Conservation (phyloP, 176 grass and related monocot genomes). For the Tillandsia fasciculata region DNA sequence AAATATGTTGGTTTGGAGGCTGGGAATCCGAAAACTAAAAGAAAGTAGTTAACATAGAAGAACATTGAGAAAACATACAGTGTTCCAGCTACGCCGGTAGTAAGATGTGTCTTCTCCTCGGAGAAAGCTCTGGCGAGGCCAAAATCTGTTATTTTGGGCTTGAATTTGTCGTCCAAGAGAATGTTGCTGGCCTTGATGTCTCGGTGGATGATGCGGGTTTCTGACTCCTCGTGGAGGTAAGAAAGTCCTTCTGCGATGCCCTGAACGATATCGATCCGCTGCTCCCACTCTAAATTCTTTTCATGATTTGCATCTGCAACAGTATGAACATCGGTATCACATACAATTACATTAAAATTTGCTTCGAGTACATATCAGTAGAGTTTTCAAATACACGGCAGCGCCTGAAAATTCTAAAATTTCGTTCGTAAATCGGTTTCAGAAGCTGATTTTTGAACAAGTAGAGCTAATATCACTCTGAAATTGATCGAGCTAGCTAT, state of each 20-base stretch:
- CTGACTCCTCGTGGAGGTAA: slow-evolving; percentile 75
- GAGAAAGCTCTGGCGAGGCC: slow-evolving; percentile 68
- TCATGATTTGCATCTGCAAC: slow-evolving; percentile 43
- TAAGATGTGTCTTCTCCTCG: slow-evolving; percentile 69
- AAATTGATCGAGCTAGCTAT: too few species aligned
- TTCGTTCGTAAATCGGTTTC: too few species aligned
- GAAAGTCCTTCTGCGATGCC: slow-evolving; percentile 76
- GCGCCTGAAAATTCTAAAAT: too few species aligned
- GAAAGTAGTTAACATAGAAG: too few species aligned
- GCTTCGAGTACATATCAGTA: too few species aligned
- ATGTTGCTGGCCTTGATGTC: slow-evolving; percentile 96
- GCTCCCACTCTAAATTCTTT: slow-evolving; percentile 49
- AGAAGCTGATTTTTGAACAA: too few species aligned
- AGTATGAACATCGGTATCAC: neutral
- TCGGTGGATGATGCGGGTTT: slow-evolving; percentile 70
- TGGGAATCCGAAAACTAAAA: too few species aligned
- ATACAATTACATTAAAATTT: neutral
- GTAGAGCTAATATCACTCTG: too few species aligned
- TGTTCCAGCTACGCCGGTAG: slow-evolving; percentile 71
- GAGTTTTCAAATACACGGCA: too few species aligned
- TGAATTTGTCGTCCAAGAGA: slow-evolving; percentile 74
- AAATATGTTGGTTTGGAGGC: too few species aligned
- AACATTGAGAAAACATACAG: slow-evolving; percentile 33
- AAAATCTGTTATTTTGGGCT: slow-evolving; percentile 83
- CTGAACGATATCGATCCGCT: slow-evolving; percentile 58